A percentile compares a stretch with the other conserved stretches of the same genome.
These are phyloP conservation scores for Acanthamoeba quina DNA, from an alignment of 208 protist species.

Conservation along the genomic window DNA sequence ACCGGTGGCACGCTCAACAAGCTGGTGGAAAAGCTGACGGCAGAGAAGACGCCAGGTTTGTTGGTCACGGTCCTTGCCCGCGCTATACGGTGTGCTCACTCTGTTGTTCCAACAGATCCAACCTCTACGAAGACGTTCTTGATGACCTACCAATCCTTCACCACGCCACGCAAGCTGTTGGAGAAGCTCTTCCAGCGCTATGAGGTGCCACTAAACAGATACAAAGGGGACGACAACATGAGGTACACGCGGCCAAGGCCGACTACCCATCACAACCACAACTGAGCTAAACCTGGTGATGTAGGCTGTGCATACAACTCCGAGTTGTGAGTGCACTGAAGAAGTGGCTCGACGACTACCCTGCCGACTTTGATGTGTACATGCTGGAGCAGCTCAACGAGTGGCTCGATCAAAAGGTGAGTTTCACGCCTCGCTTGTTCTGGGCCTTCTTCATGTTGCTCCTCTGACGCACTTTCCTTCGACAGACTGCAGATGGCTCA, in stretches of 20 bases:
- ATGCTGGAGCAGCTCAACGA: constrained; percentile 33
- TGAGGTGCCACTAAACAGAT: constrained; percentile 42
- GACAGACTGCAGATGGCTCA: background rate
- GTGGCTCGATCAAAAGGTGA: background rate
- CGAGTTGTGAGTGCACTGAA: constrained; percentile 81
- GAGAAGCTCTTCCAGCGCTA: constrained; percentile 75
- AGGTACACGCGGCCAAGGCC: background rate
- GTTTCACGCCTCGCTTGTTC: background rate
- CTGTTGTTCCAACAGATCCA: background rate
- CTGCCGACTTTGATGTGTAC: constrained; percentile 81
- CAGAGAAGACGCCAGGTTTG: constrained; percentile 25
- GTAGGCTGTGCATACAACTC: constrained; percentile 66
- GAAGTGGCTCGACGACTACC: constrained; percentile 84
- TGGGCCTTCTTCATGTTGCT: background rate
- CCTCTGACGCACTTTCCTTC: background rate
- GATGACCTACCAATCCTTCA: constrained; percentile 76
- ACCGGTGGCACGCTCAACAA: constrained; percentile 67
- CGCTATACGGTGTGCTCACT: background rate
- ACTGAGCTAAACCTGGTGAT: background rate
- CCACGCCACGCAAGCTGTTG: constrained; percentile 50
- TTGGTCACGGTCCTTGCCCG: background rate
- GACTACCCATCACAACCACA: background rate
- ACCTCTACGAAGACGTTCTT: constrained; percentile 34
- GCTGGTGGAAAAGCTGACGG: constrained; percentile 63
- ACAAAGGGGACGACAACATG: background rate